Percentiles rank a stretch among this genome's conserved stretches.
Evolutionary conservation across 2,329 filamentous ascomycete species (phyloP).

Genomic region (Lanzia echinophila): DNA sequence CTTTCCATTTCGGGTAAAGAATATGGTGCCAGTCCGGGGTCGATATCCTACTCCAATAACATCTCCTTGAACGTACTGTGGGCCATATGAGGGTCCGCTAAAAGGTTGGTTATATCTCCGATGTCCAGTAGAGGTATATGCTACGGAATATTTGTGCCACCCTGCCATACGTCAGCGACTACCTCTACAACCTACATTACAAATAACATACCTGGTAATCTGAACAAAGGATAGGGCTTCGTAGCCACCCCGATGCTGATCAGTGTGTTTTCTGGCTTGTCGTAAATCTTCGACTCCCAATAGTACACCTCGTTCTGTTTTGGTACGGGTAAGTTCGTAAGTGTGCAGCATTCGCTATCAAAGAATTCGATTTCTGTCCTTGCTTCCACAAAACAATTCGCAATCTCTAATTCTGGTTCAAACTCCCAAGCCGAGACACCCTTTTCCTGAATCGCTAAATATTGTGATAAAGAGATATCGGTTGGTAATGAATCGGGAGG

Average conservation of each 20-base stretch:
- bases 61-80: conserved; percentile 82
- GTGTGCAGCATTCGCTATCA: conserved; percentile 90
- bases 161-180: conserved; percentile 41
- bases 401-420: conserved; percentile 96
- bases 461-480: conserved; percentile 95
- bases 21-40: conserved; percentile 87
- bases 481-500: conserved; percentile 92
- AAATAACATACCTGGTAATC: conserved; percentile 69
- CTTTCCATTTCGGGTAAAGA: conserved; percentile 98
- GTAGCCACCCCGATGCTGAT: conserved; percentile 92
- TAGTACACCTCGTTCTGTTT: conserved; percentile 99
- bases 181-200: not conserved
- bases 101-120: conserved; percentile 94
- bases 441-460: conserved; percentile 97
- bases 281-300: conserved; percentile 98
- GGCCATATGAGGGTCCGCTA: conserved; percentile 69
- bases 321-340: conserved; percentile 77
- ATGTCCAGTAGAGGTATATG: conserved; percentile 81
- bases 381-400: conserved; percentile 95
- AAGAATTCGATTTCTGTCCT: conserved; percentile 98
- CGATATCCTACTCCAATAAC: conserved; percentile 94
- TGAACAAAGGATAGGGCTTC: conserved; percentile 93
- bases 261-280: conserved; percentile 83
- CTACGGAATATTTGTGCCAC: conserved; percentile 86
- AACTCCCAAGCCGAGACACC: conserved; percentile 99